These are phyloP conservation scores for Thermochaetoides thermophila DNA, from an alignment of 495 filamentous ascomycete species.

Conservation along the genomic window DNA sequence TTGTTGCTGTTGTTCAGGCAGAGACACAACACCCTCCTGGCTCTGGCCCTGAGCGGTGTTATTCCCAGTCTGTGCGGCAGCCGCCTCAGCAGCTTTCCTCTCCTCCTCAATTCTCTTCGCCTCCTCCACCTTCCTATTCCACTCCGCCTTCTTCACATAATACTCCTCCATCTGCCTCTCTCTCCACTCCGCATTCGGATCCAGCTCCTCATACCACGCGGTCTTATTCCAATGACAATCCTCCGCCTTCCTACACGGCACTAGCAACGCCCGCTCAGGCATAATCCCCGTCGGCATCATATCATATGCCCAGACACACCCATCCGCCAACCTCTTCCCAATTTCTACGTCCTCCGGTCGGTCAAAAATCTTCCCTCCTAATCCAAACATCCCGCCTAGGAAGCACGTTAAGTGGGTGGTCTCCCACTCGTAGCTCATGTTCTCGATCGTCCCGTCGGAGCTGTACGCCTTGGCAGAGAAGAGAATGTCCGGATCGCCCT, in stretches of 20 bases:
- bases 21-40: too few species aligned
- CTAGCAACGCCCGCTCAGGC: constrained; percentile 57
- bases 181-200: constrained; percentile 29
- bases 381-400: constrained; percentile 81
- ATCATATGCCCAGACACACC: constrained; percentile 90
- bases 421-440: constrained; percentile 38
- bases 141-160: constrained; percentile 17
- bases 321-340: constrained; percentile 70
- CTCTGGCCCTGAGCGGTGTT: too few species aligned
- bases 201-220: constrained; percentile 40
- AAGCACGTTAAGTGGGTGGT: constrained; percentile 78
- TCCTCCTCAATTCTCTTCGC: constrained; percentile 9
- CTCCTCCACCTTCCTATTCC: constrained; percentile 16
- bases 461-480: constrained; percentile 44
- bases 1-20: too few species aligned
- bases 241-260: constrained; percentile 50
- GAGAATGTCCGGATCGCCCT: constrained; percentile 58
- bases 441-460: constrained; percentile 22
- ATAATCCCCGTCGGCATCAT: constrained; percentile 72
- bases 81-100: not conserved
- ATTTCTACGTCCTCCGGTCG: constrained; percentile 68
- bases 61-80: constrained; percentile 1
- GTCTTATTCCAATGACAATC: constrained; percentile 69
- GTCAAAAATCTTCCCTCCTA: constrained; percentile 77
- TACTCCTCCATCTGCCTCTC: constrained; percentile 28